Conservation (phyloP, 1,284 basidiomycete species). For the Rugosomyces carneus region DNA sequence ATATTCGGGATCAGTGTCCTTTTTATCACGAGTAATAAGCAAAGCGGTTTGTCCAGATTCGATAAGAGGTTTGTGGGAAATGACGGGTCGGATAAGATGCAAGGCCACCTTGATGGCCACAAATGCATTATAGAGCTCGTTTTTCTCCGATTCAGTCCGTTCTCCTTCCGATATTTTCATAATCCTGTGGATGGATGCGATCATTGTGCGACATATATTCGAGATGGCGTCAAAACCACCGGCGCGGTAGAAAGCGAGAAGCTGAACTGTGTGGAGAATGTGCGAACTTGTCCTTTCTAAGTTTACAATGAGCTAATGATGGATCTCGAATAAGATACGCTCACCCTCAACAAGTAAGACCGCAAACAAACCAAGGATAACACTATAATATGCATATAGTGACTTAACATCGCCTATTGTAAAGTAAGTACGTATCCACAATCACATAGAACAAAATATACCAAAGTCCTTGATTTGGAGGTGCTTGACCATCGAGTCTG, state of each 20-base stretch:
- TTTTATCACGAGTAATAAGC: constrained; percentile 71
- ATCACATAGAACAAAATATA: constrained; percentile 25
- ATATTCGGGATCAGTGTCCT: constrained; percentile 66
- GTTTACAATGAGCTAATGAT: constrained; percentile 8
- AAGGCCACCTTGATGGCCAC: constrained; percentile 80
- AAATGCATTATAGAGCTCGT: constrained; percentile 70
- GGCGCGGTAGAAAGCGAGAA: constrained; percentile 67
- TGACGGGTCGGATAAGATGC: constrained; percentile 71
- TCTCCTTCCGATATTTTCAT: constrained; percentile 42
- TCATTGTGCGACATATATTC: constrained; percentile 52
- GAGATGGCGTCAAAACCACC: constrained; percentile 75
- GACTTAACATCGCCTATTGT: constrained; percentile 47
- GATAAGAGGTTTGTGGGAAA: constrained; percentile 75
- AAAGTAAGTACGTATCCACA: background rate
- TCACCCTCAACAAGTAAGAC: constrained; percentile 82
- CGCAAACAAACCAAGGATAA: constrained; percentile 70
- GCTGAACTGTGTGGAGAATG: constrained; percentile 78
- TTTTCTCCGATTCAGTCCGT: constrained; percentile 50
- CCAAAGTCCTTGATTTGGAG: constrained; percentile 54
- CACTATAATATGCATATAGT: constrained; percentile 65
- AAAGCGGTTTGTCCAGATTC: constrained; percentile 82
- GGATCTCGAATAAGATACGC: constrained; percentile 19
- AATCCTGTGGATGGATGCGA: constrained; percentile 50
- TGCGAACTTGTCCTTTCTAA: constrained; percentile 70
- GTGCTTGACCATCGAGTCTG: constrained; percentile 70